These are phyloP conservation scores for Huntiella moniliformis DNA, from an alignment of 2,329 filamentous ascomycete genomes.

Conservation along the genomic window DNA sequence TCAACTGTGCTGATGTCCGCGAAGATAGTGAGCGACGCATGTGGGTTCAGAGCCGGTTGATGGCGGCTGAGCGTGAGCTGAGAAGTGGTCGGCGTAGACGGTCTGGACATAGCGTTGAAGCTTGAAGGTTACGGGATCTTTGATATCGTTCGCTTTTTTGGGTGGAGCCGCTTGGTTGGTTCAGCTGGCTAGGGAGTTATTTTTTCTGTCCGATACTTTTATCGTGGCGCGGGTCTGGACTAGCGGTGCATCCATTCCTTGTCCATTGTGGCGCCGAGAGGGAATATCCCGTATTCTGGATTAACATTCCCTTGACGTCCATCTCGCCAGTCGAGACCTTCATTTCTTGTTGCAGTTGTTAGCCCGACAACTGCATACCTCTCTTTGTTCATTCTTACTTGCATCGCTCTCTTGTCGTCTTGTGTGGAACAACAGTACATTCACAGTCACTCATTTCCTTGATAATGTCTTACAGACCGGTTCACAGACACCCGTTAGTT, in stretches of 20 bases:
- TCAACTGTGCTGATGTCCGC: conserved; percentile 39
- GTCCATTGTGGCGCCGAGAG: too few relatives aligned
- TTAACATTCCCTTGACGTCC: too few relatives aligned
- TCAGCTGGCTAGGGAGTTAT: too few relatives aligned
- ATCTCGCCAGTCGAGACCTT: not conserved
- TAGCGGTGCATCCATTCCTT: too few relatives aligned
- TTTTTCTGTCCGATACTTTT: too few relatives aligned
- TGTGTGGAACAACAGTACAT: not conserved
- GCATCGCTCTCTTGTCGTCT: not conserved
- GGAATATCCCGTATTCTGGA: too few relatives aligned
- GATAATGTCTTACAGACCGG: not conserved
- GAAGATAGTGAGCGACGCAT: conserved; percentile 32
- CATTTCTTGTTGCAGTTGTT: conserved; percentile 1
- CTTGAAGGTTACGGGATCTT: not conserved
- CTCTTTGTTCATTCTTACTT: too few relatives aligned
- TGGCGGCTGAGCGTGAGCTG: conserved; percentile 42
- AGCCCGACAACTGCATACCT: not conserved
- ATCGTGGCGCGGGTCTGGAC: too few relatives aligned
- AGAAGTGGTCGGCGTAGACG: conserved; percentile 32
- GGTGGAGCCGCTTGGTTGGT: not conserved
- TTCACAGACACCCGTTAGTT: too few relatives aligned
- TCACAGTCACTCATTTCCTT: not conserved
- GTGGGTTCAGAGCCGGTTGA: conserved; percentile 38
- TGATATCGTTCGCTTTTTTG: not conserved
- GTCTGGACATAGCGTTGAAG: conserved; percentile 17